These are phyloP conservation scores for Aureobasidium sp. DNA, from an alignment of 2,329 filamentous ascomycete species.

Conservation along the genomic window DNA sequence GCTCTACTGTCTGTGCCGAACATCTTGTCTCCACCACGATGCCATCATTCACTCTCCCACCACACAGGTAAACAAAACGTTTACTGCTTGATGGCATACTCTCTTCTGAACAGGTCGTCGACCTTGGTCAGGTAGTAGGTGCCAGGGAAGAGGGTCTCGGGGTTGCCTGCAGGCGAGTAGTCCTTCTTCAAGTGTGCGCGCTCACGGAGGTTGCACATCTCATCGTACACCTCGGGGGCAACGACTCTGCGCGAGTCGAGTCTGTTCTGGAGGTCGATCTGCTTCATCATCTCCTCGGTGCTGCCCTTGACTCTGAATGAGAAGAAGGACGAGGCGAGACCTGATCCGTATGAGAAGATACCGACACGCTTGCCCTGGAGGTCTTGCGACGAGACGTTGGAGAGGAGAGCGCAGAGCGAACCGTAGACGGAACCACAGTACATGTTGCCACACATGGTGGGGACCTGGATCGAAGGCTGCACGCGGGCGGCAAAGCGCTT, in stretches of 20 bases:
- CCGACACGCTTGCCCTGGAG: constrained; percentile 43
- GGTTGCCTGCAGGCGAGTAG: constrained; percentile 37
- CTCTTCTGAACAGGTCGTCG: constrained; percentile 43
- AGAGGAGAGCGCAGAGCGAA: constrained; percentile 39
- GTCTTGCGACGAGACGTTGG: constrained; percentile 36
- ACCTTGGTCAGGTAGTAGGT: constrained; percentile 44
- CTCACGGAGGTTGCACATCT: constrained; percentile 46
- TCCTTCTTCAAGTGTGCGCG: constrained; percentile 42
- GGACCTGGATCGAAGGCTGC: constrained; percentile 41
- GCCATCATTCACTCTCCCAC: background rate
- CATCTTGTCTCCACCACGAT: constrained; percentile 4
- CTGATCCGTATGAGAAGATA: constrained; percentile 45
- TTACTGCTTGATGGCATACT: constrained; percentile 42
- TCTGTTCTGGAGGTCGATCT: constrained; percentile 39
- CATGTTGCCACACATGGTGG: constrained; percentile 48
- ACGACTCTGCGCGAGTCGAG: constrained; percentile 38
- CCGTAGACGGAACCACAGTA: constrained; percentile 45
- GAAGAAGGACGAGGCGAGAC: constrained; percentile 43
- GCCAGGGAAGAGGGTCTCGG: constrained; percentile 37
- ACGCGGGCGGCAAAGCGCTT: constrained; percentile 43
- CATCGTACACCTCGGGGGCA: constrained; percentile 41
- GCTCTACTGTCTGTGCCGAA: background rate
- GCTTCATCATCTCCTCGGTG: constrained; percentile 37
- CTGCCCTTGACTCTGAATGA: constrained; percentile 39
- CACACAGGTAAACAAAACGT: background rate